Base-by-base conservation (phyloP, 805 yeast genomes). In the Kockiozyma suomiensis region DNA sequence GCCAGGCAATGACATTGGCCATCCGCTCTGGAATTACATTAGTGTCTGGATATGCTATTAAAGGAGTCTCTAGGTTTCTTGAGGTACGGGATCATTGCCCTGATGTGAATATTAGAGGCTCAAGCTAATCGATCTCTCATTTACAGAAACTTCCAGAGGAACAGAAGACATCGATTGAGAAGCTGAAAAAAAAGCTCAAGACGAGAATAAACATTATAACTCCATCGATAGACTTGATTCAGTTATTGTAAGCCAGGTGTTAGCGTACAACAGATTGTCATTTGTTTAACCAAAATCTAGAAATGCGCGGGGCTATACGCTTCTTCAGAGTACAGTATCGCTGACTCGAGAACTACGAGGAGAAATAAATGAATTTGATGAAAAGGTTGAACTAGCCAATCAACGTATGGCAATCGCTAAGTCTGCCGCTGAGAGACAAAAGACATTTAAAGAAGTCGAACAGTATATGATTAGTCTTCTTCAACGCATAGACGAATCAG, bases 1-100 rank as follows among this genome's bases (percentile, higher is more conserved):
- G 82, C 52, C 91, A 87, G 65, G 88, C 89, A 1, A 88, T 88
- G n/a, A 81, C 90, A 1, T 85, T 88, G 73, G 96, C 92, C 8
- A 83, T 88, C 28, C 77, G 87, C 58, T 87, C 92, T 0, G 90
- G 94, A 0, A 81, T 88, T 33, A 84, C 90, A 1, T 66, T 88
- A 21, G 94, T 92, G 0, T 83, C 91, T 0, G 83, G 87, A 0
- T 88, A 83, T 73, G 91, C 92, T 23, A 78, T 87, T 43, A 83
- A 82, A 59, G 83, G 87, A 0, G 81, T 87, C n/a, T 72, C 82
- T 8, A 79, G 72, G 52, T 78, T 86, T 59, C 74, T 87, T 45
- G 85, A 80, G 35, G 68, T 66, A 28, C 7, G 26, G n/a, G 33
- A 30, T 30, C 33, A 7, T 19, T 23, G 12, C 21, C 19, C 17